phyloP scores from a whole-genome alignment of 495 filamentous ascomycete species.

The Pyrenula aspistea region DNA sequence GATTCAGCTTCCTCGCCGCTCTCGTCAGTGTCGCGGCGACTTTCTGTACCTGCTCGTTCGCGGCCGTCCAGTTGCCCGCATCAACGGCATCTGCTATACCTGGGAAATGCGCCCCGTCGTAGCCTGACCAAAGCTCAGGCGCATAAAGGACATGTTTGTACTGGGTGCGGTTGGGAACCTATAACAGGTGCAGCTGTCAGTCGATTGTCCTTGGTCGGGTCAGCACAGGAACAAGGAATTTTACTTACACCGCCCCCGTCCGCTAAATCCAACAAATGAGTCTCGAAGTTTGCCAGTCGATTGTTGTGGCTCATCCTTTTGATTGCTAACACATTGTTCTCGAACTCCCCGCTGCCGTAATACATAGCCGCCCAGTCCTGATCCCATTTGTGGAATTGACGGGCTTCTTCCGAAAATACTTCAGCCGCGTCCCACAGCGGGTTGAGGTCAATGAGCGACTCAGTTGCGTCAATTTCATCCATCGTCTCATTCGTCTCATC shows the following conservation, averaged over 20 bases:
- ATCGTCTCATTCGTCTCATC: constrained; percentile 22
- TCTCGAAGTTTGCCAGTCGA: constrained; percentile 70
- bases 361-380: constrained; percentile 57
- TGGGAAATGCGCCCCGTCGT: constrained; percentile 71
- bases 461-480: constrained; percentile 8
- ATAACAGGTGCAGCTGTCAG: neutral
- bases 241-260: constrained; percentile 58
- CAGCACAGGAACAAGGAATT: constrained; percentile 3
- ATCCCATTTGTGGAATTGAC: constrained; percentile 62
- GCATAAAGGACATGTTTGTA: constrained; percentile 90
- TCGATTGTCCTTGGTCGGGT: constrained; percentile 1
- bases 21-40: constrained; percentile 53
- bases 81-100: constrained; percentile 72
- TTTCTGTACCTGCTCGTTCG: constrained; percentile 59
- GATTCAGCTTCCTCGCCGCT: constrained; percentile 50
- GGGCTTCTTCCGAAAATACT: constrained; percentile 44
- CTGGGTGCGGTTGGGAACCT: constrained; percentile 82
- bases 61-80: constrained; percentile 53
- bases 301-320: constrained; percentile 57
- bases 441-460: constrained; percentile 34
- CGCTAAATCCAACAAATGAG: constrained; percentile 64
- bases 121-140: constrained; percentile 67
- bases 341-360: constrained; percentile 53
- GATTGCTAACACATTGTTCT: constrained; percentile 50
- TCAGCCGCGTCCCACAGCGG: constrained; percentile 47